Percentiles rank a stretch among this genome's conserved stretches.
These are phyloP conservation scores for Capsicum baccatum DNA, from an alignment of 257 asterid genomes.

Conservation along the genomic window DNA sequence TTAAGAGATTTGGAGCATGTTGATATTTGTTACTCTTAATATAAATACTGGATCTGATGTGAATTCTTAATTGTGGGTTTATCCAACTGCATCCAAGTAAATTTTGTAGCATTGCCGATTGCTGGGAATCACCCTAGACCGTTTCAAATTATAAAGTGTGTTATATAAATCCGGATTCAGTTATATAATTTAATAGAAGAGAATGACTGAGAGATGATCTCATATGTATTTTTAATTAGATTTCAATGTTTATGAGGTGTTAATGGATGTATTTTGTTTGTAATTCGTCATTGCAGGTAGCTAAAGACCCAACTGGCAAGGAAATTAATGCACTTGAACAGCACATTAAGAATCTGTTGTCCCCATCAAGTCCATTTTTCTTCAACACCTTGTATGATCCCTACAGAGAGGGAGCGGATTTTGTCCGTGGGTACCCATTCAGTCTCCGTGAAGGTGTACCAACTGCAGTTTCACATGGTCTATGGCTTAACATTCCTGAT, in stretches of 20 bases:
- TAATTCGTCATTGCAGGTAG: slow-evolving; percentile 54
- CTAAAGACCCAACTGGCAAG: slow-evolving; percentile 65
- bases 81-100: not conserved
- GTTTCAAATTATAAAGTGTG: no score
- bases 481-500: slow-evolving; percentile 73
- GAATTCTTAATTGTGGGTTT: not conserved
- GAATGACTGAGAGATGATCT: no score
- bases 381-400: slow-evolving; percentile 73
- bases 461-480: slow-evolving; percentile 73
- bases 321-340: slow-evolving; percentile 59
- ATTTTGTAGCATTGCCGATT: no score
- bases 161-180: not conserved
- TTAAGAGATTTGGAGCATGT: not conserved
- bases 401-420: slow-evolving; percentile 61
- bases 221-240: no score
- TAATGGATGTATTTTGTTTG: not conserved
- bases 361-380: slow-evolving; percentile 63
- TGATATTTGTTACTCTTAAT: not conserved
- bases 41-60: not conserved
- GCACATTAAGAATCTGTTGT: slow-evolving; percentile 60
- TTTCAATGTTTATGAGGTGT: not conserved
- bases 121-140: not conserved
- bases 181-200: no score
- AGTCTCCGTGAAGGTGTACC: slow-evolving; percentile 69
- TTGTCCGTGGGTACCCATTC: slow-evolving; percentile 74